Base-by-base conservation (phyloP, 495 filamentous ascomycete genomes). In the Tuber borchii region DNA sequence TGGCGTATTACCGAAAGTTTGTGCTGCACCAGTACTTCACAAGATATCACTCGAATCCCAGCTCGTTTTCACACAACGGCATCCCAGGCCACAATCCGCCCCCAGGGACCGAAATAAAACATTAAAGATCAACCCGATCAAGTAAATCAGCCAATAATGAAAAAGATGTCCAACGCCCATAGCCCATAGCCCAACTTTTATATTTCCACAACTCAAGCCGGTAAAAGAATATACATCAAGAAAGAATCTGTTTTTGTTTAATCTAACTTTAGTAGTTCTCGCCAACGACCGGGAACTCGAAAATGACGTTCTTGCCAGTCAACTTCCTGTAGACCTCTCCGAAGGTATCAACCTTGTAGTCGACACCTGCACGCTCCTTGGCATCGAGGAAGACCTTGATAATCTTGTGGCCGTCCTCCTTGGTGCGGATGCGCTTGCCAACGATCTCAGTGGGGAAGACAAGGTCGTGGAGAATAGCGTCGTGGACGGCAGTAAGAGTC, bases 401-500 rank as follows among this genome's bases (percentile, higher is more conserved):
- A 84, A 95, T 88, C 91, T 98, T 98, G 90, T 88, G 91, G 86
- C 93, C 93, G 87, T 99, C 95, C 89, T 97, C 94, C 87, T 95
- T 92, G 87, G 95, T 97, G 85, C 95, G 90, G 84, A 91, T 86
- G 83, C 95, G 92, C 93, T 98, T 98, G 86, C 95, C 95, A 83
- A 99, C 95, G 83, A 99, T 98, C 92, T 99, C 95, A 82, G 97
- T 96, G 84, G 95, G 95, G 91, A 92, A 99, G 87, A 98, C 96
- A 81, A 99, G 92, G 86, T 99, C 95, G 82, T 86, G 85, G 81
- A 99, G 92, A 88, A 98, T 96, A 82, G 94, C 89, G 83, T 99
- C 95, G 90, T 99, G 95, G 81, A 98, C 95, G 76, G 95, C 92
- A 61, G 95, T 97, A 83, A 99, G 91, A 83, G 95, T 98, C 85